These are phyloP conservation scores for Trypanosoma melophagium DNA, from an alignment of 208 protist genomes.

Conservation along the genomic window DNA sequence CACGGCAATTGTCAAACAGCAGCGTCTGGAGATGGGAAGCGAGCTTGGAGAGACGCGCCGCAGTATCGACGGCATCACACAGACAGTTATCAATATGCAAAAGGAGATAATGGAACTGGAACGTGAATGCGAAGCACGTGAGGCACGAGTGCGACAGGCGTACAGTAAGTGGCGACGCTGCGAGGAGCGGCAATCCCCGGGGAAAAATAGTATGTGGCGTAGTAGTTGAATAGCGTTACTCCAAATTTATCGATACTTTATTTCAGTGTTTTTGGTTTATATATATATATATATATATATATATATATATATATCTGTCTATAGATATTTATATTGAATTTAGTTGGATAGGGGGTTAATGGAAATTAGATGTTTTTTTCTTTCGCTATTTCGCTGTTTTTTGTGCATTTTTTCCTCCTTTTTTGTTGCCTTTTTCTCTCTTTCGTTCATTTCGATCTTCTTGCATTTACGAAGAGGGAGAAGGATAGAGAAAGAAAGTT, in stretches of 20 bases:
- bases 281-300: constrained; percentile 3
- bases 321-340: neutral
- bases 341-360: no score
- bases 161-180: constrained; percentile 28
- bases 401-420: no score
- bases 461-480: no score
- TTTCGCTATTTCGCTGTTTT: no score
- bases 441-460: no score
- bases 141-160: constrained; percentile 10
- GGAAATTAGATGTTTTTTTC: no score
- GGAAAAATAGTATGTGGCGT: neutral
- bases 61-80: constrained; percentile 18
- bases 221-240: neutral
- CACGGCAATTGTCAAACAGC: constrained; percentile 19
- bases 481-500: no score
- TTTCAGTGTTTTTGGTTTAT: constrained; percentile 9
- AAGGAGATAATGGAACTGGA: constrained; percentile 23
- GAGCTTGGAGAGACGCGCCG: constrained; percentile 23
- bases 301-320: constrained; percentile 8
- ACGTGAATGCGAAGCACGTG: constrained; percentile 20
- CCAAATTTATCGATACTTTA: neutral
- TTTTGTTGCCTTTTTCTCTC: no score
- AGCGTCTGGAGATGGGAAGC: constrained; percentile 16
- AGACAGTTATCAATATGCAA: constrained; percentile 25
- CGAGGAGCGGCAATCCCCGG: constrained; percentile 14